Evolutionary conservation across 768 basidiomycete genomes (phyloP).

Genomic region (Holtermannia corniformis): DNA sequence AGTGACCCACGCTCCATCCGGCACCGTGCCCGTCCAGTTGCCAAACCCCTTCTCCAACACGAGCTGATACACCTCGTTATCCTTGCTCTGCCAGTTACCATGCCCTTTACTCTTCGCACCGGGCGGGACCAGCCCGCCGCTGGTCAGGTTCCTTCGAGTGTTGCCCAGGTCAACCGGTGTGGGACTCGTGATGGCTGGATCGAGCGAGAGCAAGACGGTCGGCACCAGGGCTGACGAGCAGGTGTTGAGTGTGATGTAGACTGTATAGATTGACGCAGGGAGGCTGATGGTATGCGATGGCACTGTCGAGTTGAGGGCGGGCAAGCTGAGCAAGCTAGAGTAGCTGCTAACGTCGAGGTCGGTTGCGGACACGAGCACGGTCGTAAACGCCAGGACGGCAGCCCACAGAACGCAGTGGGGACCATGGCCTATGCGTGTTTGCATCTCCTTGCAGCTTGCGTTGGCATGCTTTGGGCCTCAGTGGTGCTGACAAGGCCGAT

Average conservation of each 20-base stretch:
- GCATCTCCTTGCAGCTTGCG: no score
- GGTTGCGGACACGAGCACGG: no score
- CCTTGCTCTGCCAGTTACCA: slow-evolving; percentile 12
- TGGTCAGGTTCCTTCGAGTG: slow-evolving; percentile 6
- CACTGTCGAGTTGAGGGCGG: slow-evolving; percentile 14
- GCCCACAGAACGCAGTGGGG: no score
- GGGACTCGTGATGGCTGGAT: neutral
- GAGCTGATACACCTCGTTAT: slow-evolving; percentile 16
- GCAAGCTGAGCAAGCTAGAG: slow-evolving; percentile 7
- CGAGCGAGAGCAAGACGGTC: slow-evolving; percentile 15
- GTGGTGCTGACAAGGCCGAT: no score
- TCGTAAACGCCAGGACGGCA: no score
- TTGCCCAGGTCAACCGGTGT: slow-evolving; percentile 9
- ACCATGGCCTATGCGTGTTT: no score
- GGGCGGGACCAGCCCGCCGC: slow-evolving; percentile 15
- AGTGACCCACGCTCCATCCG: slow-evolving; percentile 7
- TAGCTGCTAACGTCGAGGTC: no score
- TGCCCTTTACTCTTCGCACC: neutral
- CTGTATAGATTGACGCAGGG: slow-evolving; percentile 5
- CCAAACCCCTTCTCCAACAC: slow-evolving; percentile 32
- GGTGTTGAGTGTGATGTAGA: slow-evolving; percentile 34
- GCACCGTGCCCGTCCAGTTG: slow-evolving; percentile 28
- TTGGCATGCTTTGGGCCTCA: no score
- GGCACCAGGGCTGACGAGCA: slow-evolving; percentile 25
- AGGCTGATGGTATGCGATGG: slow-evolving; percentile 15